Conservation (phyloP, 208 protist genomes). For the Leishmania lainsoni region DNA sequence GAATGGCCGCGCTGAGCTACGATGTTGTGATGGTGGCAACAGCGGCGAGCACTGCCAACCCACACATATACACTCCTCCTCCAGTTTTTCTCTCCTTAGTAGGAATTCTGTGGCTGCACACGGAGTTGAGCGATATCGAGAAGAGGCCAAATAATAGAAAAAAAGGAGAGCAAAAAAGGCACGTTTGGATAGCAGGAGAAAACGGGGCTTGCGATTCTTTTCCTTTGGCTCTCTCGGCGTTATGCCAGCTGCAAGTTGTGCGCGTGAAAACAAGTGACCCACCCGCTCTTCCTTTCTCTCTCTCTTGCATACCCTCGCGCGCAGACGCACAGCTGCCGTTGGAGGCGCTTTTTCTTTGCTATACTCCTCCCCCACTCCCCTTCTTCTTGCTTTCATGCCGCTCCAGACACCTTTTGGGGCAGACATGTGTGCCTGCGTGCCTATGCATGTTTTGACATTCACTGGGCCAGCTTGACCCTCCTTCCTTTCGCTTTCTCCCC, state of each 20-base stretch:
- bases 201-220: conserved; percentile 1
- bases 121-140: neutral
- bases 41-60: neutral
- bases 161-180: neutral
- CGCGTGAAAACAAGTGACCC: neutral
- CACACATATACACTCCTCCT: neutral
- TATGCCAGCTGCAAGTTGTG: neutral
- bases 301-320: neutral
- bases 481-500: neutral
- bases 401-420: neutral
- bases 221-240: neutral
- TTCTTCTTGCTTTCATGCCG: neutral
- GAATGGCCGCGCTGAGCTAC: neutral
- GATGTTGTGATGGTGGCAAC: neutral
- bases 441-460: neutral
- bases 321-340: conserved; percentile 1
- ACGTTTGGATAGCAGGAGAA: neutral
- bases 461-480: neutral
- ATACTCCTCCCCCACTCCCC: too few relatives aligned
- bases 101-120: neutral
- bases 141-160: neutral
- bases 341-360: neutral
- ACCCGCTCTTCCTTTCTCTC: neutral
- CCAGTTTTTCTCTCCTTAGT: neutral
- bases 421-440: neutral